These are phyloP conservation scores for Dactylonectria estremocensis DNA, from an alignment of 2,329 filamentous ascomycete genomes.

Conservation along the genomic window DNA sequence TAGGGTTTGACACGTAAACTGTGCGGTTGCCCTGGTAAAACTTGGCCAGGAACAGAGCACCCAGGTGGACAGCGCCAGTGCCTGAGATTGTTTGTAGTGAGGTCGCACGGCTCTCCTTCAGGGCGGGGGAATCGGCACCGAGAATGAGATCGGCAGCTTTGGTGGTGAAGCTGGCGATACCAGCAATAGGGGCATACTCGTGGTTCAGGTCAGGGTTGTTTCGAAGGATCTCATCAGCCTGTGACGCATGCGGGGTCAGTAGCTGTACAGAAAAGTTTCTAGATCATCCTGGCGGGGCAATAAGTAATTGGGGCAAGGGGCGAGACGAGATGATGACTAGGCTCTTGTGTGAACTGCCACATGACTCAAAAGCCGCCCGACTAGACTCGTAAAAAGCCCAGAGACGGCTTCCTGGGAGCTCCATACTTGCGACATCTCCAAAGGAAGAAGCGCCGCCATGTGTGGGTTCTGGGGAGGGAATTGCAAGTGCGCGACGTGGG, in stretches of 20 bases:
- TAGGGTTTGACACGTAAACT: slow-evolving; percentile 94
- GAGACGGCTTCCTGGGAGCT: slow-evolving; percentile 30
- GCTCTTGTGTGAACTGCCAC: slow-evolving; percentile 33
- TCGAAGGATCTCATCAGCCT: slow-evolving; percentile 93
- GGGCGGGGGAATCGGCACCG: slow-evolving; percentile 83
- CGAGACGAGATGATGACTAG: slow-evolving; percentile 30
- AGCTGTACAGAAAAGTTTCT: slow-evolving; percentile 29
- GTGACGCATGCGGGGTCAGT: slow-evolving; percentile 47
- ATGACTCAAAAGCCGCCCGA: slow-evolving; percentile 42
- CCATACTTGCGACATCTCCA: slow-evolving; percentile 24
- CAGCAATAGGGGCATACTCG: slow-evolving; percentile 98
- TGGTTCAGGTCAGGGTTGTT: slow-evolving; percentile 94
- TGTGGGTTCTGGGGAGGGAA: slow-evolving; percentile 29
- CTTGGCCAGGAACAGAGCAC: slow-evolving; percentile 91
- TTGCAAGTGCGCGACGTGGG: slow-evolving; percentile 17
- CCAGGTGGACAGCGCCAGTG: slow-evolving; percentile 94
- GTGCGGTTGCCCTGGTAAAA: slow-evolving; percentile 86
- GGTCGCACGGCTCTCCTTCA: slow-evolving; percentile 84
- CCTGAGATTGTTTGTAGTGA: slow-evolving; percentile 97
- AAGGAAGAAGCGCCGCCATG: slow-evolving; percentile 12
- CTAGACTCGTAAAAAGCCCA: slow-evolving; percentile 25
- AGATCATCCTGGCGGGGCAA: slow-evolving; percentile 27
- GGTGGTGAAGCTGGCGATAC: slow-evolving; percentile 86
- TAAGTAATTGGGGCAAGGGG: slow-evolving; percentile 35
- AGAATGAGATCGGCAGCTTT: slow-evolving; percentile 94